Base-by-base conservation (phyloP, 1,139 yeast genomes). In the Waltiozyma sp. region DNA sequence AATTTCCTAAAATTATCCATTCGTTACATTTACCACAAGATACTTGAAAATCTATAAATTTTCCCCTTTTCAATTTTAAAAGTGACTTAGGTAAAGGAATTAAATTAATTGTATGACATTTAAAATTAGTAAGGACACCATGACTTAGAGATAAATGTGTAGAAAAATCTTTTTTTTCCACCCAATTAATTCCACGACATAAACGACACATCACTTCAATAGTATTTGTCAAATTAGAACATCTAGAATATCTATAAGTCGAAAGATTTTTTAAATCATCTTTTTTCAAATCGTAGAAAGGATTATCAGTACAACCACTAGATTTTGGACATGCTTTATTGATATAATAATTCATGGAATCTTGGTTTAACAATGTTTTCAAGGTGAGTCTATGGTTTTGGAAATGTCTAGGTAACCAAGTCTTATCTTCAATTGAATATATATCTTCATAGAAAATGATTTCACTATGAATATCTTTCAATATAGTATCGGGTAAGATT, bases 131-230 rank as follows among this genome's bases (percentile, higher is more conserved):
- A n/a, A 53, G 36, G 16, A 58, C 44, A 11, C 62, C 62, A 45
- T 58, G 62, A 1, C 55, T 51, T 16, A 55, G 45, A 9, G 54
- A 47, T 33, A 57, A 43, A 46, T 58, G 62, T 2, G 47, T 42
- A 3, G 45, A 37, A 38, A 47, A 53, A 3, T 44, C 26, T 2
- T 8, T 1, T 31, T 45, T 49, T 3, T 37, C 18, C 10, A 54
- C 38, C 62, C 62, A 56, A 19, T 55, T 53, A 24, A 45, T 41
- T 2, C 54, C 56, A 14, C 50, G 47, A 39, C 62, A 58, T 21
- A 55, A 47, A 4, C 56, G 54, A 42, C 61, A 58, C 38, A 58
- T 39, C 18, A 48, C 46, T n/a, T 56, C 52, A 19, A 38, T 42
- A 39, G 40, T 26, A 6, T 8, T 14, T 40, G 43, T 8, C 18